Conservation (phyloP, 768 basidiomycete genomes). For the Leccinum subgranulosum region DNA sequence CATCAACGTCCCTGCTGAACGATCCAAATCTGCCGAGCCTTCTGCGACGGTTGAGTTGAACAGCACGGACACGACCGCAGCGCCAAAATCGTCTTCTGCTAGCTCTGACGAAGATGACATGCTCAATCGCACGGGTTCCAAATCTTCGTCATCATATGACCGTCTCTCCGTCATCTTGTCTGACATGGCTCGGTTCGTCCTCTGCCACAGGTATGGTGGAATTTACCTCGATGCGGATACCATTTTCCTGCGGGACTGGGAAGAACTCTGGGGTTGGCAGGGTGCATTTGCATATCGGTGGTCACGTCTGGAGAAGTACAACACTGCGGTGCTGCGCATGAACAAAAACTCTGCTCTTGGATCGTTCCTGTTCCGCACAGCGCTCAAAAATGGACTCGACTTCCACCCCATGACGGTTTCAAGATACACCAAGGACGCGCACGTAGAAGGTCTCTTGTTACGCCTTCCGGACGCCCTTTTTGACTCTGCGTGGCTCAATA, state of each 20-base stretch:
- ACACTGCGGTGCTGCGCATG: slow-evolving; percentile 93
- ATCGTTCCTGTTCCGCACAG: slow-evolving; percentile 91
- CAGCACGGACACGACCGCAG: slow-evolving; percentile 17
- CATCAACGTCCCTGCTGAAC: slow-evolving; percentile 56
- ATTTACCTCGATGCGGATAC: slow-evolving; percentile 98
- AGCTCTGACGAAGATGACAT: slow-evolving; percentile 47
- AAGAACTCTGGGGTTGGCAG: slow-evolving; percentile 95
- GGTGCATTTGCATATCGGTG: slow-evolving; percentile 97
- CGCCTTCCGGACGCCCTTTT: slow-evolving; percentile 94
- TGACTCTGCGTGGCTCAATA: slow-evolving; percentile 95
- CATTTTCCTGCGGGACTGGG: slow-evolving; percentile 95
- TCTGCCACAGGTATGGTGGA: slow-evolving; percentile 96
- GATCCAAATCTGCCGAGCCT: slow-evolving; percentile 30
- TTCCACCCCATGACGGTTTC: slow-evolving; percentile 98
- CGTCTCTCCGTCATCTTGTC: slow-evolving; percentile 89
- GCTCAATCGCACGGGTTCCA: slow-evolving; percentile 84
- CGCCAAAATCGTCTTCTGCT: slow-evolving; percentile 20
- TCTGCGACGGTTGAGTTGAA: slow-evolving; percentile 18
- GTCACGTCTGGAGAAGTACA: slow-evolving; percentile 90
- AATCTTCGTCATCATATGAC: slow-evolving; percentile 85
- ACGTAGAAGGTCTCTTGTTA: slow-evolving; percentile 77
- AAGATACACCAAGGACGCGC: slow-evolving; percentile 85
- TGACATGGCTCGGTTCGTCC: slow-evolving; percentile 95
- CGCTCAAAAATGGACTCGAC: slow-evolving; percentile 89
- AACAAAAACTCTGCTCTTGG: slow-evolving; percentile 92